phyloP scores from a whole-genome alignment of 805 yeast species.

The Wickerhamomyces tratensis region DNA sequence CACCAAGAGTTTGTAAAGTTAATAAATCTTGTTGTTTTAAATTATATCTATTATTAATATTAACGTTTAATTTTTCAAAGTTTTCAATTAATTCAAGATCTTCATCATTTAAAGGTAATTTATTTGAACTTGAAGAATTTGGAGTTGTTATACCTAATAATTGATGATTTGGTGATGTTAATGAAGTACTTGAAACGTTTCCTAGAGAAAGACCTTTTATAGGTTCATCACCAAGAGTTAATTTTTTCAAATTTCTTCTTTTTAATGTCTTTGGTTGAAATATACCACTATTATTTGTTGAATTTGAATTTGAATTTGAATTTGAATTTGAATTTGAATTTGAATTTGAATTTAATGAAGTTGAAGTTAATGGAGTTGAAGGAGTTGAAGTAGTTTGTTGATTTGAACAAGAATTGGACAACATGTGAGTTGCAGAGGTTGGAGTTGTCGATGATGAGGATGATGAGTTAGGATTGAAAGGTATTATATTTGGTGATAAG shows the following conservation, averaged over 20 bases:
- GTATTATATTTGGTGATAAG: background rate
- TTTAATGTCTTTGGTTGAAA: conserved; percentile 38
- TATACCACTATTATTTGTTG: no score
- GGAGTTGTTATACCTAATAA: conserved; percentile 9
- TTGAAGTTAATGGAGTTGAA: background rate
- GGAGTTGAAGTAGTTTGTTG: background rate
- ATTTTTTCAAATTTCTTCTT: conserved; percentile 49
- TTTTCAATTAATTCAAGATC: conserved; percentile 28
- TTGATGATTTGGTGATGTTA: conserved; percentile 3
- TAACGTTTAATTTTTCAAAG: conserved; percentile 39
- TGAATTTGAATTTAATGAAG: background rate
- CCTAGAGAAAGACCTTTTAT: no score
- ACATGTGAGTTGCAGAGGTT: no score
- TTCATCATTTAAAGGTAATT: conserved; percentile 22
- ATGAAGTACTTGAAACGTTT: conserved; percentile 4
- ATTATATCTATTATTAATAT: conserved; percentile 42
- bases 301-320: background rate
- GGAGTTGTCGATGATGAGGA: conserved; percentile 2
- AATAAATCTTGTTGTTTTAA: conserved; percentile 61
- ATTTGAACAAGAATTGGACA: no score
- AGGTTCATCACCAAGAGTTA: conserved; percentile 26
- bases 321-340: background rate
- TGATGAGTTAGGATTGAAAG: background rate
- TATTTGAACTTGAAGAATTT: conserved; percentile 20
- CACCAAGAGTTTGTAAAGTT: conserved; percentile 69